phyloP scores from a whole-genome alignment of 2,329 filamentous ascomycete genomes.

The Aspergillus felis region DNA sequence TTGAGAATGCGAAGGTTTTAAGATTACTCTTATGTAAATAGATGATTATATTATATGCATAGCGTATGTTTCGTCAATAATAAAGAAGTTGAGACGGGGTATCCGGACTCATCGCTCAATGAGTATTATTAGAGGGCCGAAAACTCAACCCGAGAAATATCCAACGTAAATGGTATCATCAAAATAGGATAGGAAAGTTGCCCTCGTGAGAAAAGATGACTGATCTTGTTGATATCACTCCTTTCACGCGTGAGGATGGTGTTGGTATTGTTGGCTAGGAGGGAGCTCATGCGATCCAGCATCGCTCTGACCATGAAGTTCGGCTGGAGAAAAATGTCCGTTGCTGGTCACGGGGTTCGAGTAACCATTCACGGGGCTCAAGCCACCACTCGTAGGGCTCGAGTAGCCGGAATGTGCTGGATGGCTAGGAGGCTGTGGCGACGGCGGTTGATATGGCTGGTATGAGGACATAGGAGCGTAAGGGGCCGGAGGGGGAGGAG shows the following conservation, averaged over 20 bases:
- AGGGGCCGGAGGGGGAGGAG: background rate
- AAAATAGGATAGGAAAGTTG: background rate
- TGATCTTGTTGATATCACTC: background rate
- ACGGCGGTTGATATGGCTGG: conserved; percentile 3
- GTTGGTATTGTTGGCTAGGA: background rate
- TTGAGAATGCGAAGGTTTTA: background rate
- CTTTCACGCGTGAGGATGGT: background rate
- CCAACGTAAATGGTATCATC: background rate
- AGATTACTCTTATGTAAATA: background rate
- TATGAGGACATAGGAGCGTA: background rate
- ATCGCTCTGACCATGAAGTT: background rate
- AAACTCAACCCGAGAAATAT: background rate
- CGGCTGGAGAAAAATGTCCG: background rate
- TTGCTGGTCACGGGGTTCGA: background rate
- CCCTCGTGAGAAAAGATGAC: background rate
- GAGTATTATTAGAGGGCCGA: background rate
- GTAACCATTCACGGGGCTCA: background rate
- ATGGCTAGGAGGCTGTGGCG: conserved; percentile 3
- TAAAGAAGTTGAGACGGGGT: background rate
- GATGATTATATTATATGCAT: background rate
- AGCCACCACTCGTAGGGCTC: background rate
- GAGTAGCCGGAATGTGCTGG: background rate
- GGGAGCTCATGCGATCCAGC: background rate
- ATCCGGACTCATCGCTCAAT: background rate
- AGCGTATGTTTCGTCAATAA: background rate